Conservation (phyloP, 129 eudicot genomes). For the Escallonia herrerae region DNA sequence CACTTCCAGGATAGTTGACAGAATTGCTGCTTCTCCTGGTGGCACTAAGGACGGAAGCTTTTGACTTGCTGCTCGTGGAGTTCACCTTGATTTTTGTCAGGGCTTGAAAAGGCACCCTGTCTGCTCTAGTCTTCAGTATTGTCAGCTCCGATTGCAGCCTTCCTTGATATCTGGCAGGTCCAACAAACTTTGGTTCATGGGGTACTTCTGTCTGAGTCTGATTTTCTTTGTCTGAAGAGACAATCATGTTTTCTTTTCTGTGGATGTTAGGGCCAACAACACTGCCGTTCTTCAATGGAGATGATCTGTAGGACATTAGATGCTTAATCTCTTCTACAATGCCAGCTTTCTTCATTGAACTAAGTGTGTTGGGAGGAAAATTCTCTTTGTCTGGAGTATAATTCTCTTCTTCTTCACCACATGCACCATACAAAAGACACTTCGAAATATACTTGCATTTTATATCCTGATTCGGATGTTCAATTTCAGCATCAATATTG, state of each 20-base stretch:
- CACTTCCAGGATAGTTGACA: conserved; percentile 20
- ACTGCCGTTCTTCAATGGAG: conserved; percentile 30
- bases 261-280: conserved; percentile 5
- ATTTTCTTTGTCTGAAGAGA: conserved; percentile 31
- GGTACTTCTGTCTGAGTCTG: conserved; percentile 13
- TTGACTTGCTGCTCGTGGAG: conserved; percentile 18
- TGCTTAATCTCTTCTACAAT: conserved; percentile 26
- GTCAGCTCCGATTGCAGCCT: conserved; percentile 2
- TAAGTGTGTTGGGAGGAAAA: conserved; percentile 34
- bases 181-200: conserved; percentile 16
- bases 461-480: conserved; percentile 12
- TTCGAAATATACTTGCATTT: conserved; percentile 18
- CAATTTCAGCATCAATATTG: conserved; percentile 11
- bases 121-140: conserved; percentile 16
- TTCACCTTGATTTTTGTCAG: conserved; percentile 11
- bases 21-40: conserved; percentile 19
- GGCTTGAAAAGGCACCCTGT: conserved; percentile 38
- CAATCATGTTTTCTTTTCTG: conserved; percentile 14
- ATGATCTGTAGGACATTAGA: conserved; percentile 14
- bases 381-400: conserved; percentile 78
- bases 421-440: conserved; percentile 19
- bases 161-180: conserved; percentile 1
- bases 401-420: conserved; percentile 26
- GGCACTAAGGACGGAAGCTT: conserved; percentile 12
- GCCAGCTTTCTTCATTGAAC: conserved; percentile 28